phyloP scores from a whole-genome alignment of 2,329 filamentous ascomycete genomes.

The Aspergillus sp. region DNA sequence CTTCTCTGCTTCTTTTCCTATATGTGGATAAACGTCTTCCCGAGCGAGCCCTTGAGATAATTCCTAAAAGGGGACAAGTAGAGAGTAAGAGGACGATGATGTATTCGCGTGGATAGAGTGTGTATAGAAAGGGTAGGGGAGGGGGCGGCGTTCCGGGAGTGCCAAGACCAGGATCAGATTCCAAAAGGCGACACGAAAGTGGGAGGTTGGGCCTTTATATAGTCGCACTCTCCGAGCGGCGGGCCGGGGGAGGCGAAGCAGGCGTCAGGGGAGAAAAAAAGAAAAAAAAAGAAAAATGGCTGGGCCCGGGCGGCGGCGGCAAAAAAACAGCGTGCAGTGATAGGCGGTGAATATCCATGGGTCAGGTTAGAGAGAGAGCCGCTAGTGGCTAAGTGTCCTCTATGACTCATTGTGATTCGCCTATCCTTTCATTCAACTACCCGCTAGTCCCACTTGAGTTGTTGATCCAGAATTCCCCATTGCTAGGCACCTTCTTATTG shows the following conservation, averaged over 20 bases:
- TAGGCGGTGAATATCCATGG: slow-evolving; percentile 5
- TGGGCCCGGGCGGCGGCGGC: slow-evolving; percentile 29
- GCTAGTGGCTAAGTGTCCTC: slow-evolving; percentile 17
- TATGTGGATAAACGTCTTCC: slow-evolving; percentile 12
- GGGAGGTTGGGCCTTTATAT: slow-evolving; percentile 38
- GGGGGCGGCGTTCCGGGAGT: slow-evolving; percentile 29
- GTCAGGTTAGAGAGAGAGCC: slow-evolving; percentile 7
- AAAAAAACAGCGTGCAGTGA: slow-evolving; percentile 27
- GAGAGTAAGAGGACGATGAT: slow-evolving; percentile 7
- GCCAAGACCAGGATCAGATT: slow-evolving; percentile 36
- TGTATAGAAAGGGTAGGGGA: slow-evolving; percentile 14
- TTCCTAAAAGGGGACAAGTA: slow-evolving; percentile 9
- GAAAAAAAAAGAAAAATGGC: slow-evolving; percentile 5
- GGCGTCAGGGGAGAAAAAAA: slow-evolving; percentile 25
- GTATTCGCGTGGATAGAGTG: slow-evolving; percentile 18
- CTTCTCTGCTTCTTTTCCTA: slow-evolving; percentile 8
- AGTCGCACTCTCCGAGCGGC: slow-evolving; percentile 28
- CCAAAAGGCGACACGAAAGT: slow-evolving; percentile 21
- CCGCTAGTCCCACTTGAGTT: neutral
- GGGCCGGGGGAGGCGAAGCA: slow-evolving; percentile 10
- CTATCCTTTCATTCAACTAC: slow-evolving; percentile 6
- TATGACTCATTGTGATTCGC: slow-evolving; percentile 2
- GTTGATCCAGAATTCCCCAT: slow-evolving; percentile 12
- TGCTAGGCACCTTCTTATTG: slow-evolving; percentile 11
- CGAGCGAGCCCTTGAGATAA: neutral